phyloP scores from a whole-genome alignment of 1,139 yeast genomes.

The Saccharomyces hybrid region DNA sequence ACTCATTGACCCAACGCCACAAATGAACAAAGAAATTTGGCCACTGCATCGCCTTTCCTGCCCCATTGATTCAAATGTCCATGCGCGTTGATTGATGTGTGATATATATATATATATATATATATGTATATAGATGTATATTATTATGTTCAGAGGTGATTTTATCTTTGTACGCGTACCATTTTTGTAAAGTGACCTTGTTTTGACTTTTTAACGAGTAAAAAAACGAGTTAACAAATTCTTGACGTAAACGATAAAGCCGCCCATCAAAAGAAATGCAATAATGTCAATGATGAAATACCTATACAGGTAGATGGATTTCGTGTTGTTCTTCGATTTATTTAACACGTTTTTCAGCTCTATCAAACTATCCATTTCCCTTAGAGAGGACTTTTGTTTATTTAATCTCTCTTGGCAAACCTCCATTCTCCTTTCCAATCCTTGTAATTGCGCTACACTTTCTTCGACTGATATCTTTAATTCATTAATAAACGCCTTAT shows the following conservation, averaged over 20 bases:
- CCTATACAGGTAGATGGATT: constrained; percentile 19
- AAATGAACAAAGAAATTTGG: not conserved
- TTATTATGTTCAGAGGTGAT: not conserved
- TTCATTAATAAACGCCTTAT: constrained; percentile 14
- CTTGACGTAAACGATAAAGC: constrained; percentile 8
- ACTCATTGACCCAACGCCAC: not conserved
- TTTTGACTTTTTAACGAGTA: not conserved
- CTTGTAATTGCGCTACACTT: constrained; percentile 12
- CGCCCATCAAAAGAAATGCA: constrained; percentile 9
- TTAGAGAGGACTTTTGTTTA: constrained; percentile 77
- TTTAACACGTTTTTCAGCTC: constrained; percentile 19
- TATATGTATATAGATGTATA: not conserved
- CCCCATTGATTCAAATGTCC: not conserved
- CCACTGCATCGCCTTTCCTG: not conserved
- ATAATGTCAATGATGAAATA: constrained; percentile 18
- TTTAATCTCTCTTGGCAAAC: constrained; percentile 25
- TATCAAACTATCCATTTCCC: constrained; percentile 30
- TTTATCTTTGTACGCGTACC: not conserved
- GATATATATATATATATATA: not conserved
- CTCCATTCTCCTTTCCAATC: constrained; percentile 17
- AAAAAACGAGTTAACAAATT: constrained; percentile 28
- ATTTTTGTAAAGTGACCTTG: not conserved
- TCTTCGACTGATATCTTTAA: constrained; percentile 8
- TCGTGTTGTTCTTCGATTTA: constrained; percentile 17
- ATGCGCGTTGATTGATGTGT: not conserved